Evolutionary conservation across 257 asterid genomes (phyloP), one percentile per base, ranked within the genome.

Genomic region (Nicotiana knightiana): DNA sequence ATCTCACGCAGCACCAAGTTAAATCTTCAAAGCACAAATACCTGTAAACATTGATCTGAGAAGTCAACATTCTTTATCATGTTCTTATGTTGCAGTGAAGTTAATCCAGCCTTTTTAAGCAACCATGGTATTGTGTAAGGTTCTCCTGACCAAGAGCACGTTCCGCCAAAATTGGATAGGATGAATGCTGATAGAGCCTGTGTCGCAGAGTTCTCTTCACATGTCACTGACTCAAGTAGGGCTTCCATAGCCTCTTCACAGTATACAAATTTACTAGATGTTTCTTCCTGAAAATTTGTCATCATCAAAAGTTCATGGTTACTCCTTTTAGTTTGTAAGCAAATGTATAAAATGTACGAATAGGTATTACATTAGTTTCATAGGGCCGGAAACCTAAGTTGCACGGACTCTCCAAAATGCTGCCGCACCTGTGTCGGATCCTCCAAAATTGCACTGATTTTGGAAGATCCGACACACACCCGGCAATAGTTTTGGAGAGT

Each of bases 71-170:
- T 89, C 87, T 87, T 95, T 58, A 95, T 93, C 91, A 93, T 77
- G 75, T 93, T 91, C 90, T 85, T 85, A 82, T 95, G 97, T 53
- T 86, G 87, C 62, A 89, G 83, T 28, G 86, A 90, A 83, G 87
- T 85, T 71, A 95, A 83, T 24, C 98, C 99, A 6, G 97, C 87
- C 68, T 94, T 95, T 80, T 88, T 95, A 10, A 90, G 89, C 77
- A 95, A 85, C 97, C 98, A 95, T 33, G 95, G 90, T 65, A 81
- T 79, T 11, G 98, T 95, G 87, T 92, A 93, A 30, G 98, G 90
- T 59, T 95, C 97, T 57, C 98, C 98, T 12, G 91, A 84, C 98
- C 98, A 95, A 76, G 98, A 89, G 87, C 85, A 90, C 77, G 97
- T 95, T 63, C 99, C 99, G 37, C 97, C 98, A 39, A 93, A 89